Evolutionary conservation across 1,284 basidiomycete species (phyloP).

Genomic region (Heliocybe sulcata): DNA sequence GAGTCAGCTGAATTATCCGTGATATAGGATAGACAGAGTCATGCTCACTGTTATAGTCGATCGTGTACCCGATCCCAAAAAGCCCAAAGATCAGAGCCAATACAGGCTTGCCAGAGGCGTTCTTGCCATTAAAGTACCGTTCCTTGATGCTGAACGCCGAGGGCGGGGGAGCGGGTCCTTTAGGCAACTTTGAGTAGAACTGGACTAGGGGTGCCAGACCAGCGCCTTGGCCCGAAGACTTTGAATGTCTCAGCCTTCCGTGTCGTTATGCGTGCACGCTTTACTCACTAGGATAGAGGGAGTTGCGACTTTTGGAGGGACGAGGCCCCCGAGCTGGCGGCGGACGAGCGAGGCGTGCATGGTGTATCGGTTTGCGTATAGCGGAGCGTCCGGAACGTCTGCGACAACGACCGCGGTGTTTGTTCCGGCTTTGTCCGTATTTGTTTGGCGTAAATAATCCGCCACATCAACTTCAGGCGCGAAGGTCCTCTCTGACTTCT

Average conservation of each 20-base stretch:
- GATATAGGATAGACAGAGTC: slow-evolving; percentile 6
- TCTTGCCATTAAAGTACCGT: slow-evolving; percentile 79
- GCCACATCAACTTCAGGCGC: not conserved
- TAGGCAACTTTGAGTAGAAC: slow-evolving; percentile 93
- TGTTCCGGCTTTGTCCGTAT: not conserved
- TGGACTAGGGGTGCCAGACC: slow-evolving; percentile 82
- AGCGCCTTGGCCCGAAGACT: slow-evolving; percentile 75
- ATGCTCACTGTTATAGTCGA: slow-evolving; percentile 86
- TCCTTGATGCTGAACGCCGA: slow-evolving; percentile 68
- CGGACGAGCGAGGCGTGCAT: slow-evolving; percentile 85
- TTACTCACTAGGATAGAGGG: slow-evolving; percentile 75
- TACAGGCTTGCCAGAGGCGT: slow-evolving; percentile 73
- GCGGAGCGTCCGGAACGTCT: slow-evolving; percentile 9
- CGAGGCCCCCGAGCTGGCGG: slow-evolving; percentile 74
- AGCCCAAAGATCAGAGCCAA: slow-evolving; percentile 69
- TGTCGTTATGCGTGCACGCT: slow-evolving; percentile 7
- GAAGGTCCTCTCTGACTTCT: no score
- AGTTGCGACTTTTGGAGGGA: slow-evolving; percentile 94
- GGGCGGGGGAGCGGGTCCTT: slow-evolving; percentile 60
- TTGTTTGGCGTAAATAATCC: slow-evolving; percentile 1
- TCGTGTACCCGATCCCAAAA: slow-evolving; percentile 81
- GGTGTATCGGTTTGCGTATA: slow-evolving; percentile 16
- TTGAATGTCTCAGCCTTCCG: slow-evolving; percentile 6
- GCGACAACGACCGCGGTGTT: slow-evolving; percentile 8
- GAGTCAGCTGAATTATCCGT: not conserved